These are phyloP conservation scores for Epithele typhae DNA, from an alignment of 768 basidiomycete species.

Conservation along the genomic window DNA sequence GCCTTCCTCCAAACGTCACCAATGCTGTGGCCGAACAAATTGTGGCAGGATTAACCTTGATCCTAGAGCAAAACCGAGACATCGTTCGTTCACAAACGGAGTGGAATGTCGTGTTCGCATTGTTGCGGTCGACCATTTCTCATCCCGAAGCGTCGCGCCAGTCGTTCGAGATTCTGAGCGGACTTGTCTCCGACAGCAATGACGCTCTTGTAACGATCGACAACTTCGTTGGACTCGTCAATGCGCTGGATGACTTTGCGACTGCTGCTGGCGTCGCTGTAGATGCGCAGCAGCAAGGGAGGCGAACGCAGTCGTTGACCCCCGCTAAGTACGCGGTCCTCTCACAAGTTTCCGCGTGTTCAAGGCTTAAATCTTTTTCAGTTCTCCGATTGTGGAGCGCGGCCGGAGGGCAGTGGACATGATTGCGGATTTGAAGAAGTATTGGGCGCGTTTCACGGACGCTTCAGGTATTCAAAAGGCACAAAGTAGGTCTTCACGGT, in stretches of 20 bases:
- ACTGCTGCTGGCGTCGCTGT: conserved; percentile 60
- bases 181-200: conserved; percentile 59
- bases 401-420: conserved; percentile 83
- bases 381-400: conserved; percentile 74
- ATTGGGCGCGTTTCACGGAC: conserved; percentile 56
- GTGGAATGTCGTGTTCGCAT: conserved; percentile 89
- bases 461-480: conserved; percentile 30
- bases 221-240: conserved; percentile 76
- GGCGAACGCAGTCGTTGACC: conserved; percentile 23
- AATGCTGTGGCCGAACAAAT: conserved; percentile 89
- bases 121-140: conserved; percentile 79
- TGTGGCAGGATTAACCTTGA: conserved; percentile 71
- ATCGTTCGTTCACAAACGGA: conserved; percentile 90
- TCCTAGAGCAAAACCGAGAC: conserved; percentile 72
- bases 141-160: conserved; percentile 85
- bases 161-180: conserved; percentile 75
- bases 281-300: conserved; percentile 48
- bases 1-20: conserved; percentile 70
- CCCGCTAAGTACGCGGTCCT: conserved; percentile 18
- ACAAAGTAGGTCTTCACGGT: conserved; percentile 33
- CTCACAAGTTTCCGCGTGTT: not conserved
- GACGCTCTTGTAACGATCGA: conserved; percentile 63
- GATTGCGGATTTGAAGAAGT: conserved; percentile 66
- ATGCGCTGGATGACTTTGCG: conserved; percentile 84
- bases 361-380: conserved; percentile 21